Conservation (phyloP, 768 basidiomycete species). For the Wakefieldia striispora region DNA sequence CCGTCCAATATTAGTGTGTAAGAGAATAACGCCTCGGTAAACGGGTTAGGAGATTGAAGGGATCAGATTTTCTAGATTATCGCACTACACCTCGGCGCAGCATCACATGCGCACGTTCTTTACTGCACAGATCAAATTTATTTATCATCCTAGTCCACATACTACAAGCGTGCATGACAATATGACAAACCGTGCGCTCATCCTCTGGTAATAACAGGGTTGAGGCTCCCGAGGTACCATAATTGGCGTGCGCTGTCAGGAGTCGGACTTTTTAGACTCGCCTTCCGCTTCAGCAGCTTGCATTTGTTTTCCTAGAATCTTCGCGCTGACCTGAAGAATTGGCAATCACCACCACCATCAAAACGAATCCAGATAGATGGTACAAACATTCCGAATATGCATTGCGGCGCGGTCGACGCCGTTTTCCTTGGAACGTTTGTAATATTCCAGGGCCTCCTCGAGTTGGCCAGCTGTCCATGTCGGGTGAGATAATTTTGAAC, state of each 20-base stretch:
- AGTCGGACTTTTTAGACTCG: constrained; percentile 26
- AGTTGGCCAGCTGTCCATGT: constrained; percentile 62
- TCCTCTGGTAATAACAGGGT: constrained; percentile 6
- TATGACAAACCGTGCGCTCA: constrained; percentile 14
- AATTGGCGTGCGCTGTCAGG: constrained; percentile 17
- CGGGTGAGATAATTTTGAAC: constrained; percentile 31
- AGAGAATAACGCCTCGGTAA: constrained; percentile 21
- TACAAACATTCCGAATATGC: constrained; percentile 77
- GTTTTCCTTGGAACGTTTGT: constrained; percentile 72
- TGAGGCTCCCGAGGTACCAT: constrained; percentile 2
- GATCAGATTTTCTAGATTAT: constrained; percentile 20
- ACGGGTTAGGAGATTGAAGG: constrained; percentile 26
- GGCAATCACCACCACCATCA: constrained; percentile 9
- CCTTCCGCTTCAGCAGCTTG: constrained; percentile 35
- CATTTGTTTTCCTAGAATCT: constrained; percentile 65
- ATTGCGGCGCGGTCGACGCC: constrained; percentile 81
- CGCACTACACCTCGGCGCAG: constrained; percentile 8
- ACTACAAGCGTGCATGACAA: constrained; percentile 5
- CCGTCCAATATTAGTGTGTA: constrained; percentile 13
- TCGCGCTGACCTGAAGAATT: constrained; percentile 67
- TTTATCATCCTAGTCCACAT: constrained; percentile 12
- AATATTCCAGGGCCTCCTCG: constrained; percentile 78
- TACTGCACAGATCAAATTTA: constrained; percentile 6
- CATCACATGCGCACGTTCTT: constrained; percentile 9
- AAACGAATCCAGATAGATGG: constrained; percentile 16